Percentiles rank a stretch among this genome's conserved stretches.
Evolutionary conservation across 306 rosid species (phyloP).

Genomic region (Oemleria cerasiformis): DNA sequence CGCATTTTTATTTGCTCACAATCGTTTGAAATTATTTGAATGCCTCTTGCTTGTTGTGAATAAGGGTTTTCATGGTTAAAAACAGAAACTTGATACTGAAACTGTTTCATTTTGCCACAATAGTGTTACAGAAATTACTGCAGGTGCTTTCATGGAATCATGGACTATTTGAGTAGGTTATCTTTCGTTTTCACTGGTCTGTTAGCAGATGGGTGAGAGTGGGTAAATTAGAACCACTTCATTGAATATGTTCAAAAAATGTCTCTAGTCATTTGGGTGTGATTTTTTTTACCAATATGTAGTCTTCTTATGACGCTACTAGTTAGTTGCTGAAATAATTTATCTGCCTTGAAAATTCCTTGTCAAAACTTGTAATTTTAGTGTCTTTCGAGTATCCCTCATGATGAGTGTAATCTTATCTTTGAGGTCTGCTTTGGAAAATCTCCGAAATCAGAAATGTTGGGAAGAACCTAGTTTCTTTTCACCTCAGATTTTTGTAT

Average conservation of each 20-base stretch:
- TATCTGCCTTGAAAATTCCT: neutral
- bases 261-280: neutral
- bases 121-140: constrained; percentile 5
- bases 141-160: neutral
- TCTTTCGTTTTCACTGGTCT: neutral
- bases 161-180: neutral
- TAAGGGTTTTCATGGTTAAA: neutral
- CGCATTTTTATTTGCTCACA: neutral
- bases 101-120: constrained; percentile 1
- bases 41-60: constrained; percentile 15
- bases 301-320: neutral
- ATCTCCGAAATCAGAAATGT: neutral
- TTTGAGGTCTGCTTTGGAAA: neutral
- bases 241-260: neutral
- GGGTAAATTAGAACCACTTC: neutral
- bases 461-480: neutral
- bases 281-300: neutral
- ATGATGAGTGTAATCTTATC: neutral
- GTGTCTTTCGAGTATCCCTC: neutral
- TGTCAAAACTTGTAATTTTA: neutral
- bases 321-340: no score
- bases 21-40: neutral
- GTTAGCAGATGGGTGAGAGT: neutral
- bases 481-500: neutral
- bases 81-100: neutral